phyloP scores from a whole-genome alignment of 208 protist genomes.

The Naegleria gruberi region DNA sequence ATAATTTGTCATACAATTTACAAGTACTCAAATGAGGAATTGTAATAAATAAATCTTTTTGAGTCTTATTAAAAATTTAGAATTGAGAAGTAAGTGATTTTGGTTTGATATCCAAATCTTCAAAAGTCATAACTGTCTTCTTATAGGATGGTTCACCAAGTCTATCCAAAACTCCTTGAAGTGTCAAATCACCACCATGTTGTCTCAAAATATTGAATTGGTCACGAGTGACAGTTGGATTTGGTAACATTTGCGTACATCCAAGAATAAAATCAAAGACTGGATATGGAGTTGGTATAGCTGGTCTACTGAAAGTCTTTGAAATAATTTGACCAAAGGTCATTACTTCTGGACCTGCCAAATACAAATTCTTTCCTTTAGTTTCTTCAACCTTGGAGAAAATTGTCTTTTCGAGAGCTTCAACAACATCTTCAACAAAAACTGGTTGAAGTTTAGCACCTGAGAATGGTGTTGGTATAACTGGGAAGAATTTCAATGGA shows the following conservation, averaged over 20 bases:
- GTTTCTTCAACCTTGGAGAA: neutral
- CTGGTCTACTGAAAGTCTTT: neutral
- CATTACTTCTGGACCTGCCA: neutral
- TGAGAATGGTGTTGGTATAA: neutral
- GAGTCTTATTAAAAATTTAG: neutral
- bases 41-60: too few relatives aligned
- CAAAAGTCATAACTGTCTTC: neutral
- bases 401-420: neutral
- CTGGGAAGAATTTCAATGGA: neutral
- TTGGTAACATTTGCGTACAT: constrained; percentile 2
- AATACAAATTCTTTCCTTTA: constrained; percentile 4
- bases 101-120: neutral
- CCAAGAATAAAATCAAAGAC: neutral
- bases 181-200: neutral
- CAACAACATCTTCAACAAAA: constrained; percentile 2
- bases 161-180: neutral
- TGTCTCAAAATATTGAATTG: neutral
- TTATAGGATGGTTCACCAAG: neutral
- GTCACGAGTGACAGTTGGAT: neutral
- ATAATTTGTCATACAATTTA: too few relatives aligned
- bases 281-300: neutral
- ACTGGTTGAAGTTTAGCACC: neutral
- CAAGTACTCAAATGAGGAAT: too few relatives aligned
- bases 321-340: neutral
- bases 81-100: neutral